These are phyloP conservation scores for Trichosanthes cucumerina DNA, from an alignment of 306 rosid genomes.

Conservation along the genomic window DNA sequence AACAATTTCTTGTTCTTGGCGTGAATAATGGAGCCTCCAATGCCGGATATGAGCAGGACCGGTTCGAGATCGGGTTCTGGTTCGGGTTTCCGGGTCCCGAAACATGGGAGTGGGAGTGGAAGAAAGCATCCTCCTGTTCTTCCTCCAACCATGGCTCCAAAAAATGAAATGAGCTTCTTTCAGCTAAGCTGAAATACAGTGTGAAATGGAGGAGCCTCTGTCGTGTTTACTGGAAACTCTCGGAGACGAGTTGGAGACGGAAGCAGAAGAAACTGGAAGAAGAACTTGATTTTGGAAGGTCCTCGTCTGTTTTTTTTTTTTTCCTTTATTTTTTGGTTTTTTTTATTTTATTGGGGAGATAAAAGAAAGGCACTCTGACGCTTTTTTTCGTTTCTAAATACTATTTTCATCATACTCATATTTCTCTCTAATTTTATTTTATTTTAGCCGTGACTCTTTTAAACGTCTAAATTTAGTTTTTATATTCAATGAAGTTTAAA, in stretches of 20 bases:
- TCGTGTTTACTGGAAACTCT: background rate
- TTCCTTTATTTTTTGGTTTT: too few species aligned
- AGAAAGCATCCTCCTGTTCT: slow-evolving; percentile 10
- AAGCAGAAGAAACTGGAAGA: background rate
- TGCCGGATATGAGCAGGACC: slow-evolving; percentile 67
- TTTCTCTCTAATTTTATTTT: too few species aligned
- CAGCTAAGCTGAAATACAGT: background rate
- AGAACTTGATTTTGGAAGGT: too few species aligned
- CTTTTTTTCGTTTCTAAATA: too few species aligned
- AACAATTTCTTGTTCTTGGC: slow-evolving; percentile 42
- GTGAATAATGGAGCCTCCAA: slow-evolving; percentile 78
- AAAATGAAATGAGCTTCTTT: background rate
- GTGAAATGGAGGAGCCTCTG: background rate
- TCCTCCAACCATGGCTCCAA: slow-evolving; percentile 17
- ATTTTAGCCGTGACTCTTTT: too few species aligned
- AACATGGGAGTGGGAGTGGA: slow-evolving; percentile 42
- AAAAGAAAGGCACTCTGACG: too few species aligned
- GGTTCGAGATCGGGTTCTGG: slow-evolving; percentile 58
- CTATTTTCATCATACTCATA: too few species aligned
- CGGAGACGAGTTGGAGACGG: background rate
- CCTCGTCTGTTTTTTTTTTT: too few species aligned
- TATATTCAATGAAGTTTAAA: too few species aligned
- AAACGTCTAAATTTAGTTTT: too few species aligned
- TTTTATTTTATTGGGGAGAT: too few species aligned
- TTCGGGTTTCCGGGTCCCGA: slow-evolving; percentile 27